Conservation (phyloP, 164 flowering plant species). For the Tetrastigma voinierianum region DNA sequence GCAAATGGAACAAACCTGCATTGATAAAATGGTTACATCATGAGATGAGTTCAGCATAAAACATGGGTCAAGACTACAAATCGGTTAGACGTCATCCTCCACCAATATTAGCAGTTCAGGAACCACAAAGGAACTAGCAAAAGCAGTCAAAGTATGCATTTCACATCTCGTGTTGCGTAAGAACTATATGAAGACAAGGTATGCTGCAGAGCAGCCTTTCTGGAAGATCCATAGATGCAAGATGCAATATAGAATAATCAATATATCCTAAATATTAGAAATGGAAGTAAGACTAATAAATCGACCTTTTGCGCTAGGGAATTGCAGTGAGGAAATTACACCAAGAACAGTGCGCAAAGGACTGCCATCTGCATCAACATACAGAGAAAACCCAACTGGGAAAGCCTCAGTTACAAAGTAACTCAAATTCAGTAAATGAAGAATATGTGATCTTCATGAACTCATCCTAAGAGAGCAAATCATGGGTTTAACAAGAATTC, state of each 20-base stretch:
- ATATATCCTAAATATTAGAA: neutral
- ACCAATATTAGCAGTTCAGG: neutral
- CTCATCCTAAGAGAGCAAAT: no score
- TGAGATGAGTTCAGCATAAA: neutral
- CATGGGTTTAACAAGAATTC: no score
- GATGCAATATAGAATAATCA: neutral
- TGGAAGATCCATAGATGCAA: neutral
- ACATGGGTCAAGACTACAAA: slow-evolving; percentile 3
- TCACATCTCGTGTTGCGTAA: neutral
- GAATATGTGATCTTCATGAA: no score
- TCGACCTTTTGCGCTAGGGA: no score
- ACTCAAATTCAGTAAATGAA: no score
- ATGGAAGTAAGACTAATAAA: neutral
- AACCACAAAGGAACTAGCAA: slow-evolving; percentile 1
- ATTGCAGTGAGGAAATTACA: no score
- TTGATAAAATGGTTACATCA: slow-evolving; percentile 7
- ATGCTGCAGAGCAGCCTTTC: neutral
- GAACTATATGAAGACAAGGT: neutral
- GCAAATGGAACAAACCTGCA: slow-evolving; percentile 89
- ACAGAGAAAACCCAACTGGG: no score
- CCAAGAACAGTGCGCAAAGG: no score
- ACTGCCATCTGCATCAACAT: no score
- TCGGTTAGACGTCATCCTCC: neutral
- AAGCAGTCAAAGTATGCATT: neutral
- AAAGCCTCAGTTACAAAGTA: no score